Percentiles rank a stretch among this genome's conserved stretches.
These are phyloP conservation scores for Solanum chiquidenum DNA, from an alignment of 257 asterid species.

Conservation along the genomic window DNA sequence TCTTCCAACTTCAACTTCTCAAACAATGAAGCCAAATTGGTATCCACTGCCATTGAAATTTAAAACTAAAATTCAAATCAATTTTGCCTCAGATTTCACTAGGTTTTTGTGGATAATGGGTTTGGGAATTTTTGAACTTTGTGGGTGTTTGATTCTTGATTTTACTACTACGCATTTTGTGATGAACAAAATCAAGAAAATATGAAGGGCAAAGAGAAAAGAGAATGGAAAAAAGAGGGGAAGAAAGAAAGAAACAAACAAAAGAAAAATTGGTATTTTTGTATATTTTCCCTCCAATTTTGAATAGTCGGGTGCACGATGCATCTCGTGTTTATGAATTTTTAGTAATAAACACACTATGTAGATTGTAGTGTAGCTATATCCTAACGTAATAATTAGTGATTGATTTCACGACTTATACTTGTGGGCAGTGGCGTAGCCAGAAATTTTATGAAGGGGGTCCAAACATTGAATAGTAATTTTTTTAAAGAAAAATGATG, in stretches of 20 bases:
- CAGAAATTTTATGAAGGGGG: too few relatives aligned
- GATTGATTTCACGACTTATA: too few relatives aligned
- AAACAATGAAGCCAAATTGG: conserved; percentile 43
- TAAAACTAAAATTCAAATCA: not conserved
- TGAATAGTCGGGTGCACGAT: not conserved
- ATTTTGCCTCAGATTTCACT: not conserved
- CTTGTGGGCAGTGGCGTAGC: too few relatives aligned
- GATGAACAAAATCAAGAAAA: not conserved
- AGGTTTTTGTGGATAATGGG: not conserved
- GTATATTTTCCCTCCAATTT: not conserved
- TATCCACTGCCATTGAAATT: conserved; percentile 43
- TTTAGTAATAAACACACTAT: not conserved
- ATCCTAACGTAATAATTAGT: too few relatives aligned
- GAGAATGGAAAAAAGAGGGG: not conserved
- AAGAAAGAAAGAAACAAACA: not conserved
- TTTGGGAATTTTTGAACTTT: not conserved
- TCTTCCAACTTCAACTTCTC: conserved; percentile 59
- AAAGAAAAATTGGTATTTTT: not conserved
- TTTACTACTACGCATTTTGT: not conserved
- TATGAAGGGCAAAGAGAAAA: not conserved
- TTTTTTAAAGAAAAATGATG: too few relatives aligned
- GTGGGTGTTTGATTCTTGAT: not conserved
- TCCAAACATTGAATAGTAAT: too few relatives aligned
- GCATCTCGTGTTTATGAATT: not conserved
- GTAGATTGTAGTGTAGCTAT: not conserved